A percentile compares a stretch with the other conserved stretches of the same genome.
Conservation (phyloP, 78 protist genomes). For the Dictyostelium purpureum region DNA sequence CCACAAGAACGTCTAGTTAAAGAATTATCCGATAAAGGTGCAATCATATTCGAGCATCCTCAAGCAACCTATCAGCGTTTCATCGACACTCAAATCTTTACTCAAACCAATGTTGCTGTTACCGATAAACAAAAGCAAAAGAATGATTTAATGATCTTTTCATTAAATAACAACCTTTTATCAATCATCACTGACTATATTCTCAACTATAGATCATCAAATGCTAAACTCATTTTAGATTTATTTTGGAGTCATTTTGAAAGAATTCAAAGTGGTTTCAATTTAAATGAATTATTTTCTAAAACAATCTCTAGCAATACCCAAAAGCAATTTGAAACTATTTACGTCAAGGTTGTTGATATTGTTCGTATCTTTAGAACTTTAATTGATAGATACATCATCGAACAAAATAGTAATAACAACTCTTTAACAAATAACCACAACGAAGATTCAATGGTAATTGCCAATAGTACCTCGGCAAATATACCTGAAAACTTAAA, state of each 20-base stretch:
- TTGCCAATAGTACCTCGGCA: not conserved
- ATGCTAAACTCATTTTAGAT: constrained; percentile 52
- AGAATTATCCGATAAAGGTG: constrained; percentile 12
- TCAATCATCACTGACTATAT: constrained; percentile 21
- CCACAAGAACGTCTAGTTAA: constrained; percentile 35
- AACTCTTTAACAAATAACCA: too few species aligned
- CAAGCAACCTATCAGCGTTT: not conserved
- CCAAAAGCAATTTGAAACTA: not conserved
- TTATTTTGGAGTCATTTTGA: constrained; percentile 31
- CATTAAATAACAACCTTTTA: constrained; percentile 43
- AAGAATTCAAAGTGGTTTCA: not conserved
- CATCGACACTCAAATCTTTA: not conserved
- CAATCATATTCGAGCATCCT: not conserved
- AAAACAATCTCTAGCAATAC: not conserved
- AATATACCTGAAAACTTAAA: constrained; percentile 12
- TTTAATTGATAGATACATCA: constrained; percentile 18
- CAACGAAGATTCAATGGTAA: not conserved
- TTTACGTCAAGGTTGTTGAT: constrained; percentile 12
- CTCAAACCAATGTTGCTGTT: not conserved
- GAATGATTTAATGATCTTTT: constrained; percentile 2
- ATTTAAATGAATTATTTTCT: constrained; percentile 10
- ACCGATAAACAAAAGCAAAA: constrained; percentile 21
- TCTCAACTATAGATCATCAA: not conserved
- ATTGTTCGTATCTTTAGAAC: not conserved
- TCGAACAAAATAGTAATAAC: not conserved